These are phyloP conservation scores for Alternaria longipes DNA, from an alignment of 2,329 filamentous ascomycete genomes.

Conservation along the genomic window DNA sequence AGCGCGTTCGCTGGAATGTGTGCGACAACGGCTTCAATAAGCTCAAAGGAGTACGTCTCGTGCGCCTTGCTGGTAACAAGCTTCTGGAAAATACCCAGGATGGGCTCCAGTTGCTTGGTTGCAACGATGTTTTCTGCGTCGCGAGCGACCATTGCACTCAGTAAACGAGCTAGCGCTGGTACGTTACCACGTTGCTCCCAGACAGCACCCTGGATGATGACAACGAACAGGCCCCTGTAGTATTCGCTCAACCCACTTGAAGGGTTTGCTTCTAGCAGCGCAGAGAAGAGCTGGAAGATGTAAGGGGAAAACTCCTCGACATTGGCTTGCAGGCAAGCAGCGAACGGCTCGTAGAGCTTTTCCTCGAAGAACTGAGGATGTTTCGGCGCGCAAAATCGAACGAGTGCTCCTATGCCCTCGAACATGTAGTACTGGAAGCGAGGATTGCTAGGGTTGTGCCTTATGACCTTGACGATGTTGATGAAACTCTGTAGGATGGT, in stretches of 20 bases:
- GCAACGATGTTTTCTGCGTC: conserved; percentile 76
- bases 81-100: conserved; percentile 96
- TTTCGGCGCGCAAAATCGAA: conserved; percentile 75
- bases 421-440: conserved; percentile 99
- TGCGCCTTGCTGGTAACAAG: conserved; percentile 83
- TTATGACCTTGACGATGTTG: conserved; percentile 89
- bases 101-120: conserved; percentile 82
- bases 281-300: conserved; percentile 93
- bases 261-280: conserved; percentile 86
- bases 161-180: conserved; percentile 84
- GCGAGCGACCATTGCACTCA: conserved; percentile 84
- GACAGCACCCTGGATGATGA: conserved; percentile 79
- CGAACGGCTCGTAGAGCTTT: conserved; percentile 84
- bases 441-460: conserved; percentile 94
- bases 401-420: conserved; percentile 88
- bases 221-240: conserved; percentile 80
- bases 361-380: conserved; percentile 79
- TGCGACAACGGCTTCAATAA: conserved; percentile 81
- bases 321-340: conserved; percentile 79
- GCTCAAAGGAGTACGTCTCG: conserved; percentile 86
- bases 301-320: conserved; percentile 96
- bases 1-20: conserved; percentile 78
- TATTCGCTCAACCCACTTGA: conserved; percentile 79
- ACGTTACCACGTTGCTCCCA: conserved; percentile 96
- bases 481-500: conserved; percentile 84